Conservation (phyloP, 352 stramenopile species). For the Pythium vanterpoolii region DNA sequence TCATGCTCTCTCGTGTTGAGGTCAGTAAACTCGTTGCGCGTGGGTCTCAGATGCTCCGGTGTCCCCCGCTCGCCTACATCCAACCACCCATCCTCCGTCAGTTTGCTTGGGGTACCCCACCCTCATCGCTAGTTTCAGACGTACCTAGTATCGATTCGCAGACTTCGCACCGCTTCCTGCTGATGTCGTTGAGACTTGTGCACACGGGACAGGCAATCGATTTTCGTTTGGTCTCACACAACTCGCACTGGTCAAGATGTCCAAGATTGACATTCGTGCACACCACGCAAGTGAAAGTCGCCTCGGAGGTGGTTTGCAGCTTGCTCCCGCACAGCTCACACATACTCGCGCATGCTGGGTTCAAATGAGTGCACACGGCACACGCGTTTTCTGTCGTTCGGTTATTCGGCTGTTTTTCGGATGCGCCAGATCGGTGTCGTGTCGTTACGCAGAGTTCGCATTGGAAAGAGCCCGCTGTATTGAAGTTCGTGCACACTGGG, state of each 20-base stretch:
- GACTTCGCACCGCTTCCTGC: constrained; percentile 40
- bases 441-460: constrained; percentile 17
- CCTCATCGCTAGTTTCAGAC: not conserved
- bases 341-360: not conserved
- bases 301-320: not conserved
- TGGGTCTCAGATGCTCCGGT: not conserved
- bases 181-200: constrained; percentile 47
- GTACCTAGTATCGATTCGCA: constrained; percentile 38
- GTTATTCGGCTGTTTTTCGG: not conserved
- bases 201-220: constrained; percentile 31
- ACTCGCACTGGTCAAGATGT: constrained; percentile 10
- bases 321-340: constrained; percentile 2
- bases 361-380: constrained; percentile 8
- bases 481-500: constrained; percentile 15
- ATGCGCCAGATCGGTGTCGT: not conserved
- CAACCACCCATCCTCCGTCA: not conserved
- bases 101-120: not conserved
- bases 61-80: not conserved
- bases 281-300: constrained; percentile 12
- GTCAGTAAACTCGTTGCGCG: not conserved
- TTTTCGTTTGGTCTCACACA: constrained; percentile 11
- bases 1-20: not conserved
- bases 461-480: not conserved
- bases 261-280: constrained; percentile 16
- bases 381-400: not conserved